Base-by-base conservation (phyloP, 2,329 filamentous ascomycete genomes). In the Exophiala aquamarina region DNA sequence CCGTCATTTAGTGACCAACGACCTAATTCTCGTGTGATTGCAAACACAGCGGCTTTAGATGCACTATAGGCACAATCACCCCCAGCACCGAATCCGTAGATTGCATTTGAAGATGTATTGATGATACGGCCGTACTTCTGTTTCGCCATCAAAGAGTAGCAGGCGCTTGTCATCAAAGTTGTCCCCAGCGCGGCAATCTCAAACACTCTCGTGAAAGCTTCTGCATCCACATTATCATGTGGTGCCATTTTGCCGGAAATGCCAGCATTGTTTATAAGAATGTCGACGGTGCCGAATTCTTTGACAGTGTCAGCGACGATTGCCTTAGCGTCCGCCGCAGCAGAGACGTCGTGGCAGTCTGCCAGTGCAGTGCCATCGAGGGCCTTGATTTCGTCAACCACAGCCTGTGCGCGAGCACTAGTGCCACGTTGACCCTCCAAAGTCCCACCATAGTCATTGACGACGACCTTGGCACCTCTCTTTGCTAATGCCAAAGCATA, bases 311-410 rank as follows among this genome's bases (percentile, higher is more conserved):
- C 36, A 3, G 62, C 18, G 0, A 78, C 61, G 19, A 75, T 40
- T 0, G 49, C 53, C 43, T 73, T 65, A 7, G 75, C 62, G 1
- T 66, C 59, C 1, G 37, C 44, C 0, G 63, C 62, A 5, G 66
- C 57, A 7, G 66, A 69, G 2, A 77, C 73, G 47, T 78, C 71
- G 0, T 97, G 87, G 78, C 96, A 96, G 81, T 95, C 96, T 70
- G 91, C 89, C 40, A 95, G 89, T 49, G 93, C 93, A 71, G 95
- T 93, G 69, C 93, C 92, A 68, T 93, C 93, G 41, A 84, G 86
- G 65, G 83, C 79, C 70, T 85, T 89, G 57, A 74, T 74, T 59
- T 74, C 69, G 4, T 72, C 62, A 39, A 74, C 71, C 10, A 74
- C 71, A 31, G 69, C 60, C 61, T 74, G 71, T 38, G 71, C 71